A percentile compares a stretch with the other conserved stretches of the same genome.
These are phyloP conservation scores for Penicillium sp. DNA, from an alignment of 2,329 filamentous ascomycete genomes.

Conservation along the genomic window DNA sequence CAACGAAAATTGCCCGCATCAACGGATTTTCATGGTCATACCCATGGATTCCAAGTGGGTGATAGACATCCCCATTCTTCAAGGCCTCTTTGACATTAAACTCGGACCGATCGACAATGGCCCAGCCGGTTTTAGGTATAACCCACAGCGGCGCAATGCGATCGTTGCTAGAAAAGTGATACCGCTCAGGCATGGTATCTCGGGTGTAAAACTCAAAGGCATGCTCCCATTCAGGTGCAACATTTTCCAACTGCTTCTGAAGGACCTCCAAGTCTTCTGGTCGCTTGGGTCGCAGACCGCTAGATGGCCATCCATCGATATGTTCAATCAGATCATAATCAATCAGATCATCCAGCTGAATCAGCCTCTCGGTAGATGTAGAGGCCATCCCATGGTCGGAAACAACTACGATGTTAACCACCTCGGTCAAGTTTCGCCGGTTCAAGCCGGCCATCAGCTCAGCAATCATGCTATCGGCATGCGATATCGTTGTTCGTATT, in stretches of 20 bases:
- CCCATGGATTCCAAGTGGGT: constrained; percentile 83
- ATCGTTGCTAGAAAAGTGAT: constrained; percentile 84
- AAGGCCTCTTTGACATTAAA: constrained; percentile 72
- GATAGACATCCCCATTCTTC: constrained; percentile 66
- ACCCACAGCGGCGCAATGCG: constrained; percentile 96
- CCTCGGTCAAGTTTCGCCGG: constrained; percentile 76
- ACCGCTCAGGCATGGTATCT: constrained; percentile 85
- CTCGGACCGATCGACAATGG: constrained; percentile 77
- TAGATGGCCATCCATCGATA: constrained; percentile 91
- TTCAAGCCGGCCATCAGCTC: constrained; percentile 74
- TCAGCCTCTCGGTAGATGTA: constrained; percentile 74
- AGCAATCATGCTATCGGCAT: constrained; percentile 82
- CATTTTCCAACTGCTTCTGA: constrained; percentile 60
- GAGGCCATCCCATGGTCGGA: constrained; percentile 99
- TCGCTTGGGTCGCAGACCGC: constrained; percentile 80
- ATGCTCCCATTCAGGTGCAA: constrained; percentile 57
- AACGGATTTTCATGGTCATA: constrained; percentile 94
- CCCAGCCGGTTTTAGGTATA: constrained; percentile 89
- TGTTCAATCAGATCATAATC: constrained; percentile 77
- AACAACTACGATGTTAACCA: constrained; percentile 94
- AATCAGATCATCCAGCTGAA: constrained; percentile 88
- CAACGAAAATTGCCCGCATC: constrained; percentile 95
- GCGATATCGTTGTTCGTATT: constrained; percentile 72
- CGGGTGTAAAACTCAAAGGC: constrained; percentile 85
- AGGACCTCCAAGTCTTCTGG: constrained; percentile 65